These are phyloP conservation scores for Boletus patriciae DNA, from an alignment of 768 basidiomycete genomes.

Conservation along the genomic window DNA sequence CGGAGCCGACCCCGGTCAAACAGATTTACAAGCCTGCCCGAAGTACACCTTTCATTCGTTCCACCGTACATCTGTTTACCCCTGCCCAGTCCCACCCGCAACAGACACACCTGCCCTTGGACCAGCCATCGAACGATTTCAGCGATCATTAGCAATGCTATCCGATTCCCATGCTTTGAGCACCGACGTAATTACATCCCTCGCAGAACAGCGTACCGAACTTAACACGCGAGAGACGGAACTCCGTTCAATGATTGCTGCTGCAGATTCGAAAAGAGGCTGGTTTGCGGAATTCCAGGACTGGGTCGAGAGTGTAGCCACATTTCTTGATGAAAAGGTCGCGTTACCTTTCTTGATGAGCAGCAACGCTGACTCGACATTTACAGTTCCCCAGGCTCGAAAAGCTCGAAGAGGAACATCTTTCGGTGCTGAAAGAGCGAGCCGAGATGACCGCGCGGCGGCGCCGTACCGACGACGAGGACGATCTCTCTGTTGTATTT, in stretches of 20 bases:
- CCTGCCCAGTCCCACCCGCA: slow-evolving; percentile 58
- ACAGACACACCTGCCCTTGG: slow-evolving; percentile 65
- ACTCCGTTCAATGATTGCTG: slow-evolving; percentile 70
- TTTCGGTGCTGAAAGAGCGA: slow-evolving; percentile 74
- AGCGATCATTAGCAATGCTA: slow-evolving; percentile 56
- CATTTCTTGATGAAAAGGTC: slow-evolving; percentile 90
- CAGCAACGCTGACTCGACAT: background rate
- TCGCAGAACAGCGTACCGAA: slow-evolving; percentile 63
- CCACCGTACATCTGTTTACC: slow-evolving; percentile 13
- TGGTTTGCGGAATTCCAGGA: slow-evolving; percentile 81
- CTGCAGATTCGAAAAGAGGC: slow-evolving; percentile 73
- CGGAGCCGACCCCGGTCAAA: slow-evolving; percentile 43
- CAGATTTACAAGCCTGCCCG: slow-evolving; percentile 67
- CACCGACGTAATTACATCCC: slow-evolving; percentile 51
- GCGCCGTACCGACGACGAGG: slow-evolving; percentile 73
- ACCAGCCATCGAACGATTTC: slow-evolving; percentile 59
- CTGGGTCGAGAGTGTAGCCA: slow-evolving; percentile 79
- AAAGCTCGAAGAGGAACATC: slow-evolving; percentile 70
- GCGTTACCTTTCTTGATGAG: slow-evolving; percentile 4
- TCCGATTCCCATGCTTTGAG: slow-evolving; percentile 69
- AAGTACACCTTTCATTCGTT: slow-evolving; percentile 46
- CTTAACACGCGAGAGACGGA: slow-evolving; percentile 69
- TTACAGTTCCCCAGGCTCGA: slow-evolving; percentile 74
- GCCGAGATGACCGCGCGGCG: slow-evolving; percentile 65
- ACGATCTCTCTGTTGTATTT: slow-evolving; percentile 73